A percentile compares a stretch with the other conserved stretches of the same genome.
Conservation (phyloP, 768 basidiomycete species). For the Tricholoma sp. region DNA sequence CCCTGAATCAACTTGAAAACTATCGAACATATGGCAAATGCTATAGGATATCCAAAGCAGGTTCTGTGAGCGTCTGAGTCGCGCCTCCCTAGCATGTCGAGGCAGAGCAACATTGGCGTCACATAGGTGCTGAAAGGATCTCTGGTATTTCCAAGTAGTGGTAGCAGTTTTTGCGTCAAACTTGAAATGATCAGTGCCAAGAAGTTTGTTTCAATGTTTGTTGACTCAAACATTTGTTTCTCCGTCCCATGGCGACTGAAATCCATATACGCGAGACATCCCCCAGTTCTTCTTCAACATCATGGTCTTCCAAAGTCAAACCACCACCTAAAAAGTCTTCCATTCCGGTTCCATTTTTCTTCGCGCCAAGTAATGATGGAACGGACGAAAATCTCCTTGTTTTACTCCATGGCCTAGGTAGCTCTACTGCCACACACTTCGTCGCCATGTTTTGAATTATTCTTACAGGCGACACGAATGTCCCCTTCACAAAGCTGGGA, state of each 20-base stretch:
- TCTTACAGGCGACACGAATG: conserved; percentile 68
- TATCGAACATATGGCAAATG: not conserved
- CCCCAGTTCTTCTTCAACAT: conserved; percentile 9
- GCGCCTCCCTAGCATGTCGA: too few relatives aligned
- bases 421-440: conserved; percentile 14
- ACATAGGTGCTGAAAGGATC: not conserved
- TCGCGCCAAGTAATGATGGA: conserved; percentile 73
- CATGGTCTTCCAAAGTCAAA: conserved; percentile 35
- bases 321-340: conserved; percentile 38
- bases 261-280: conserved; percentile 29
- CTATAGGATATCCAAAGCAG: not conserved
- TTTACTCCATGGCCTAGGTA: conserved; percentile 83
- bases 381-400: conserved; percentile 83
- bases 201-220: not conserved
- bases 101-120: not conserved
- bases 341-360: conserved; percentile 57
- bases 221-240: too few relatives aligned
- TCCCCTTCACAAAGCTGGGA: conserved; percentile 73
- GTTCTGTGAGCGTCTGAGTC: not conserved
- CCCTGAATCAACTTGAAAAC: too few relatives aligned
- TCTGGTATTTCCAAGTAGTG: not conserved
- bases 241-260: conserved; percentile 20
- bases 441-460: not conserved
- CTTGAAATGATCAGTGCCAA: too few relatives aligned
- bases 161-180: too few relatives aligned